phyloP scores from a whole-genome alignment of 2,329 filamentous ascomycete species.

The Fusarium marasasianum region DNA sequence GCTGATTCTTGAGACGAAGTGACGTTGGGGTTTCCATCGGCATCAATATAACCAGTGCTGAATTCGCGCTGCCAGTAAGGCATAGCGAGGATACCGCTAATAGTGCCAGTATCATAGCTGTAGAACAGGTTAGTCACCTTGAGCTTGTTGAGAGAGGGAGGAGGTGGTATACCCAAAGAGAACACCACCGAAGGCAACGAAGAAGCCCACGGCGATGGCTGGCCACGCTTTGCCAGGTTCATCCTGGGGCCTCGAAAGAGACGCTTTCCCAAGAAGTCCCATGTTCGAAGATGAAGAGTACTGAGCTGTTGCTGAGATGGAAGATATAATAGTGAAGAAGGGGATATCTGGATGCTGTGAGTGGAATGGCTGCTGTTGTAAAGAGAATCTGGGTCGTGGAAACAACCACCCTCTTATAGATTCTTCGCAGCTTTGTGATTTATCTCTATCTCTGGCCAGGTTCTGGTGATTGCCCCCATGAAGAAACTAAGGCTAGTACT shows the following conservation, averaged over 20 bases:
- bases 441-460: too few relatives aligned
- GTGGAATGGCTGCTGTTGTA: not conserved
- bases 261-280: not conserved
- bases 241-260: conserved; percentile 16
- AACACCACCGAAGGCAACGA: conserved; percentile 48
- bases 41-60: conserved; percentile 43
- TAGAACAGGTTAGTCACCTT: not conserved
- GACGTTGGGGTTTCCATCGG: conserved; percentile 45
- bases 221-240: conserved; percentile 69
- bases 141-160: accelerated
- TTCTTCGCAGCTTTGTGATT: accelerated
- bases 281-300: not conserved
- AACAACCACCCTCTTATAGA: not conserved
- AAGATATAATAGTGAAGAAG: not conserved
- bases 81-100: conserved; percentile 56
- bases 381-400: not conserved
- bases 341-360: too few relatives aligned
- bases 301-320: not conserved
- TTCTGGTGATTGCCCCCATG: too few relatives aligned
- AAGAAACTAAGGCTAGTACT: too few relatives aligned
- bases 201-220: conserved; percentile 67
- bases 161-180: conserved; percentile 26
- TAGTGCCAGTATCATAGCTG: conserved; percentile 68
- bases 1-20: conserved; percentile 66
- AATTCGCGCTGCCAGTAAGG: conserved; percentile 57